phyloP scores from a whole-genome alignment of 2,329 filamentous ascomycete genomes.

The Exophiala viscosa region DNA sequence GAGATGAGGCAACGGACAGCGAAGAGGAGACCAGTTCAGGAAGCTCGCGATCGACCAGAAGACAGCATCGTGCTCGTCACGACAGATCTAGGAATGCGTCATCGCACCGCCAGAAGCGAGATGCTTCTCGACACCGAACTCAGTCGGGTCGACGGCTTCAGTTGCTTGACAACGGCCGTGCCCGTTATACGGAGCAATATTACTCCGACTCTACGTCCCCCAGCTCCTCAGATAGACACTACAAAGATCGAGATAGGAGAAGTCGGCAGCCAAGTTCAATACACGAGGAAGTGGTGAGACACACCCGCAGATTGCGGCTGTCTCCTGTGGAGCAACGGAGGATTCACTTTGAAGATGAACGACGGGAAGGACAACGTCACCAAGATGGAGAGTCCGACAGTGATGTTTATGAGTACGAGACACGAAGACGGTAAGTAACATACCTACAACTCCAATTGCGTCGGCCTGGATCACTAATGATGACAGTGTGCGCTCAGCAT shows the following conservation, averaged over 20 bases:
- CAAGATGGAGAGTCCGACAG: slow-evolving; percentile 1
- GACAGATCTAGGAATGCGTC: background rate
- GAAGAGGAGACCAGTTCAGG: slow-evolving; percentile 22
- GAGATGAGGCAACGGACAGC: slow-evolving; percentile 23
- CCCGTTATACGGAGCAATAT: background rate
- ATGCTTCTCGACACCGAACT: slow-evolving; percentile 4
- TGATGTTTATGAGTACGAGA: slow-evolving; percentile 7
- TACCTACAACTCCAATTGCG: background rate
- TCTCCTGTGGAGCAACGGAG: slow-evolving; percentile 10
- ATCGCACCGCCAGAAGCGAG: background rate
- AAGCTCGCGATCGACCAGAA: slow-evolving; percentile 6
- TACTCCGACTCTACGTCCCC: slow-evolving; percentile 7
- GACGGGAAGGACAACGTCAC: background rate
- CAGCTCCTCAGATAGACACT: background rate
- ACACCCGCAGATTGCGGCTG: slow-evolving; percentile 7
- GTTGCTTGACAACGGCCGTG: background rate
- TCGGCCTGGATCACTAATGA: background rate
- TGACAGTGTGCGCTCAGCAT: background rate
- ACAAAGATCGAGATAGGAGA: background rate
- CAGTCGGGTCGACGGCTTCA: background rate
- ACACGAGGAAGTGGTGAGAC: background rate
- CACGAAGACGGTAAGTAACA: background rate
- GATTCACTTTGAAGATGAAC: background rate
- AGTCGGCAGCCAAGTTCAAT: slow-evolving; percentile 2
- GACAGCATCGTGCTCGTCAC: slow-evolving; percentile 8